phyloP scores from a whole-genome alignment of 2,329 filamentous ascomycete genomes.

The Colletotrichum endophyticum region DNA sequence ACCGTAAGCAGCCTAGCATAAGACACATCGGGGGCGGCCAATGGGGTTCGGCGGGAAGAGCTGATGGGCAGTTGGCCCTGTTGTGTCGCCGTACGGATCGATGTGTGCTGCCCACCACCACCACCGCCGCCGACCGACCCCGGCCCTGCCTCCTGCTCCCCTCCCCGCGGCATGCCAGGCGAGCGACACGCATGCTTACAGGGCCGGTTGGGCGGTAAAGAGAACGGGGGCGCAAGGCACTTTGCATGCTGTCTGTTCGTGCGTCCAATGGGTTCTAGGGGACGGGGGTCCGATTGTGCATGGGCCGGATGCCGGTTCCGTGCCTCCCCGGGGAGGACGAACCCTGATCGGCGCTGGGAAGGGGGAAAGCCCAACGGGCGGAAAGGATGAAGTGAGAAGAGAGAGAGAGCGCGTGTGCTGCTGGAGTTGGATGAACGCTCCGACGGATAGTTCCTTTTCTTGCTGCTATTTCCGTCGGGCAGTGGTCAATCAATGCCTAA shows the following conservation, averaged over 20 bases:
- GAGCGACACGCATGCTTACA: not conserved
- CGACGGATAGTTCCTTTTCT: not conserved
- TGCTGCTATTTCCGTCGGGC: not conserved
- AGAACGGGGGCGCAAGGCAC: not conserved
- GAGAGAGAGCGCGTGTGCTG: not conserved
- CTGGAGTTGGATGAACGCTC: not conserved
- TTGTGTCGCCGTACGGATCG: not conserved
- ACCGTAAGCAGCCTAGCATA: constrained; percentile 2
- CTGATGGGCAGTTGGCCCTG: not conserved
- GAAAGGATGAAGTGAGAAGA: not conserved
- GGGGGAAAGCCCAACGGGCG: not conserved
- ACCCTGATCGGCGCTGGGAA: constrained; percentile 6
- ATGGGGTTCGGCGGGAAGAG: not conserved
- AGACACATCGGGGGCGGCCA: not conserved
- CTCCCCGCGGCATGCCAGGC: not conserved
- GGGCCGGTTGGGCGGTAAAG: not conserved
- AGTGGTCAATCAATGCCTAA: not conserved
- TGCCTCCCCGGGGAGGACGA: not conserved
- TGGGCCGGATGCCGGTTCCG: not conserved
- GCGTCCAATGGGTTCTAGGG: not conserved
- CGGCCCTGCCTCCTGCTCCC: not conserved
- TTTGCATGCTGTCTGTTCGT: not conserved
- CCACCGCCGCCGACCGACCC: not conserved
- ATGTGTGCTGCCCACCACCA: not conserved
- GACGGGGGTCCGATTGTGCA: not conserved